Evolutionary conservation across 1,284 basidiomycete genomes (phyloP), one percentile per base, ranked within the genome.

Genomic region (Ustilago shanxiensis): DNA sequence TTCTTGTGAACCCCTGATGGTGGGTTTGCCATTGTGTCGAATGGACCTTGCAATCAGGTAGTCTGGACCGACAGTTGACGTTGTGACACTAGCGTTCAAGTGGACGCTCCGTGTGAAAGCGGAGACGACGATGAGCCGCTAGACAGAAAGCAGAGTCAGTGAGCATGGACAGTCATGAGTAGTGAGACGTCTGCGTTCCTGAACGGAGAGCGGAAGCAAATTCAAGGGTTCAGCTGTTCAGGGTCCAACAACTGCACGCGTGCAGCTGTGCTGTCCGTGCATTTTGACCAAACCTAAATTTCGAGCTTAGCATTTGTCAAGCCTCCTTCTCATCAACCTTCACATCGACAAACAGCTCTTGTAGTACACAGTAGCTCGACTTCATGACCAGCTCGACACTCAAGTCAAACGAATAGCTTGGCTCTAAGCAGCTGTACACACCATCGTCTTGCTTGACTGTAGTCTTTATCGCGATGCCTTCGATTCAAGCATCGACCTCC

Each of bases 401-500:
- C n/a, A n/a, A n/a, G n/a, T n/a, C n/a, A n/a, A n/a, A n/a, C n/a
- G 11, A 3, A 7, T 16, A 20, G 18, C 5, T 8, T 20, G 8
- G n/a, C 41, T 44, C n/a, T 9, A 44, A 20, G 41, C 8, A 44
- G 8, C 41, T 44, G 7, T 16, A 20, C 41, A 8, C 7, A 8
- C 7, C 41, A 20, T n/a, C 41, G n/a, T 20, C 41, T 11, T 1
- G 41, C 6, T 20, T 20, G n/a, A n/a, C 11, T 20, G 7, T 16
- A 7, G 7, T 37, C 35, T 45, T 22, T 9, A 14, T 16, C 31
- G 44, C 24, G 28, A 63, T 51, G 56, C 39, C 55, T 11, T 47
- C 51, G n/a, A 44, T 44, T 8, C 41, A 44, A 44, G 20, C 60
- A 35, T 24, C 53, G 5, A 41, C 45, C 44, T 22, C 59, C 20